These are phyloP conservation scores for Silene latifolia DNA, from an alignment of 148 eudicot genomes.

Conservation along the genomic window DNA sequence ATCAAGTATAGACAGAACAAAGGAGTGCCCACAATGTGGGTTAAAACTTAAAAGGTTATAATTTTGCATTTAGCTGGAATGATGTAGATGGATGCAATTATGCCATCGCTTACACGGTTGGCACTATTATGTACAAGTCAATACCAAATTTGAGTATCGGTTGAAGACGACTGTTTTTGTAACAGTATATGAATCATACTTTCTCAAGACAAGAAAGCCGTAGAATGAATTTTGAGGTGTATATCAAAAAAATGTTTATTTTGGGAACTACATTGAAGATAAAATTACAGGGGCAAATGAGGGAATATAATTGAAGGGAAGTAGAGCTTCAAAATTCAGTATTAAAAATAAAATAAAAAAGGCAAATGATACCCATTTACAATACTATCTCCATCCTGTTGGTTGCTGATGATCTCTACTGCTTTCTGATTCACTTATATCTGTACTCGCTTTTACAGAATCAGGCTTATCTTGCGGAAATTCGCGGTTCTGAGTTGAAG, in stretches of 20 bases:
- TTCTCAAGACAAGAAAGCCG: conserved; percentile 7
- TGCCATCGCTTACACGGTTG: conserved; percentile 5
- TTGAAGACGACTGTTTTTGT: conserved; percentile 14
- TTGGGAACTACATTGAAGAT: conserved; percentile 10
- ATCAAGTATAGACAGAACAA: conserved; percentile 18
- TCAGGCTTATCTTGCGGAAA: conserved; percentile 33
- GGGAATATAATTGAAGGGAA: conserved; percentile 18
- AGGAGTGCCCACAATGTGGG: conserved; percentile 8
- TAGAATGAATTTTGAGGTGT: conserved; percentile 23
- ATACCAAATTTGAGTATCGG: neutral
- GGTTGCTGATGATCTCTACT: conserved; percentile 44
- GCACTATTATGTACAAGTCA: neutral
- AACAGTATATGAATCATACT: conserved; percentile 2
- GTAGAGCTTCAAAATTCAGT: conserved; percentile 21
- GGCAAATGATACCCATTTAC: conserved; percentile 33
- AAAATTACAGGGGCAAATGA: conserved; percentile 34
- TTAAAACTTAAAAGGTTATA: neutral
- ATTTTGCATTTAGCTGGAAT: neutral
- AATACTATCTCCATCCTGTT: conserved; percentile 44
- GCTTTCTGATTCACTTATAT: conserved; percentile 54
- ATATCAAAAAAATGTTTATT: conserved; percentile 22
- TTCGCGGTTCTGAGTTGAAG: conserved; percentile 39
- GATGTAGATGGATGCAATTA: conserved; percentile 3
- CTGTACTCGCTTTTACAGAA: conserved; percentile 36
- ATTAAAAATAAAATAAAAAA: conserved; percentile 16